Percentiles rank a stretch among this genome's conserved stretches.
These are phyloP conservation scores for Marchantia paleacea DNA, from an alignment of 225 moss, liverwort and hornwort genomes.

Conservation along the genomic window DNA sequence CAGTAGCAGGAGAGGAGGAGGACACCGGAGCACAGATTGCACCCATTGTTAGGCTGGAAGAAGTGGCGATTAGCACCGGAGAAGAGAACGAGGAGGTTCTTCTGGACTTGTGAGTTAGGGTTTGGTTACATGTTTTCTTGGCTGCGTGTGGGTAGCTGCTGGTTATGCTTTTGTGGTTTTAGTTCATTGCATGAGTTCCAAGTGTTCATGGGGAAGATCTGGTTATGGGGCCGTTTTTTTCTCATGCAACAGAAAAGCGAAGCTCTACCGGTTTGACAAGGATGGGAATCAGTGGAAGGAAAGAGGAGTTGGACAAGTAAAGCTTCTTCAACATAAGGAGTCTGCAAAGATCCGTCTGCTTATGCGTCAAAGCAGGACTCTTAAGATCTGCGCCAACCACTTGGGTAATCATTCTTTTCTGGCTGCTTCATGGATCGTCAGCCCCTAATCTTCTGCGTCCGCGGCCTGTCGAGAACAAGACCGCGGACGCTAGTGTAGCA, in stretches of 20 bases:
- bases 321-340: conserved; percentile 78
- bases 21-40: conserved; percentile 91
- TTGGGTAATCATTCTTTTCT: conserved; percentile 47
- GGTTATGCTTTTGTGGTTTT: background rate
- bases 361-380: conserved; percentile 90
- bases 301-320: conserved; percentile 90
- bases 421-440: background rate
- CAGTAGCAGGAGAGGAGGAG: conserved; percentile 69
- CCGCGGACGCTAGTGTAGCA: too few relatives aligned
- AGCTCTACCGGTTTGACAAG: conserved; percentile 90
- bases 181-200: background rate
- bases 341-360: conserved; percentile 77
- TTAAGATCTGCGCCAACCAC: conserved; percentile 93
- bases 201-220: conserved; percentile 2
- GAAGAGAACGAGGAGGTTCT: conserved; percentile 90
- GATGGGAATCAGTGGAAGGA: conserved; percentile 97
- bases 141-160: background rate
- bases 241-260: conserved; percentile 63
- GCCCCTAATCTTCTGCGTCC: background rate
- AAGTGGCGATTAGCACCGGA: conserved; percentile 80
- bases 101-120: conserved; percentile 69
- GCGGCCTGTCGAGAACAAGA: too few relatives aligned
- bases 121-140: conserved; percentile 12
- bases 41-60: conserved; percentile 85
- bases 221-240: background rate